phyloP scores from a whole-genome alignment of 306 rosid species.

The Rubus idaeus region DNA sequence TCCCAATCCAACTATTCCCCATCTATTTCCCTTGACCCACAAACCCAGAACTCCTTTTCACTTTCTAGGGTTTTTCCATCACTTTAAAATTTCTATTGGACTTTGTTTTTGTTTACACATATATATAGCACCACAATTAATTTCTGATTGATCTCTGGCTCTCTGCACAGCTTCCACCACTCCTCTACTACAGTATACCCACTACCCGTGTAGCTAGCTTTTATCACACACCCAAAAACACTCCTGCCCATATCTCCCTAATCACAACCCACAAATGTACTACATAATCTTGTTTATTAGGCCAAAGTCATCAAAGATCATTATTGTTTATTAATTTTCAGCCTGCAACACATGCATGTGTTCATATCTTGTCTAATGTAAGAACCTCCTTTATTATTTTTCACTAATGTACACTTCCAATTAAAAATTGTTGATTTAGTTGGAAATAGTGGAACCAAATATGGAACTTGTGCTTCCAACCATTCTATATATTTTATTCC shows the following conservation, averaged over 20 bases:
- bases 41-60: conserved; percentile 30
- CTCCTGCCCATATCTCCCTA: conserved; percentile 29
- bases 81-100: conserved; percentile 14
- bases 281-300: conserved; percentile 9
- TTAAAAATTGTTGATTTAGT: not conserved
- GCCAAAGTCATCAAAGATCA: not conserved
- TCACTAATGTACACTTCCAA: conserved; percentile 7
- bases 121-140: not conserved
- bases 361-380: conserved; percentile 14
- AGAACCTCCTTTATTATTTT: not conserved
- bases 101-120: conserved; percentile 22
- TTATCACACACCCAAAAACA: conserved; percentile 32
- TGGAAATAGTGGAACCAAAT: conserved; percentile 18
- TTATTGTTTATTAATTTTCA: not conserved
- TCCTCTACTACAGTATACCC: conserved; percentile 40
- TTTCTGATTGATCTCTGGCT: conserved; percentile 9
- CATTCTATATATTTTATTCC: conserved; percentile 11
- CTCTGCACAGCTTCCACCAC: conserved; percentile 36
- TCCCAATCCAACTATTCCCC: conserved; percentile 41
- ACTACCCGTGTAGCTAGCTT: conserved; percentile 36
- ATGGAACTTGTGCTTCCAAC: conserved; percentile 22
- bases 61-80: conserved; percentile 38
- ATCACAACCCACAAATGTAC: conserved; percentile 33
- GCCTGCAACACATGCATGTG: conserved; percentile 17
- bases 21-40: conserved; percentile 50